Conservation (phyloP, 2,329 filamentous ascomycete genomes). For the Apiospora malaysiana region DNA sequence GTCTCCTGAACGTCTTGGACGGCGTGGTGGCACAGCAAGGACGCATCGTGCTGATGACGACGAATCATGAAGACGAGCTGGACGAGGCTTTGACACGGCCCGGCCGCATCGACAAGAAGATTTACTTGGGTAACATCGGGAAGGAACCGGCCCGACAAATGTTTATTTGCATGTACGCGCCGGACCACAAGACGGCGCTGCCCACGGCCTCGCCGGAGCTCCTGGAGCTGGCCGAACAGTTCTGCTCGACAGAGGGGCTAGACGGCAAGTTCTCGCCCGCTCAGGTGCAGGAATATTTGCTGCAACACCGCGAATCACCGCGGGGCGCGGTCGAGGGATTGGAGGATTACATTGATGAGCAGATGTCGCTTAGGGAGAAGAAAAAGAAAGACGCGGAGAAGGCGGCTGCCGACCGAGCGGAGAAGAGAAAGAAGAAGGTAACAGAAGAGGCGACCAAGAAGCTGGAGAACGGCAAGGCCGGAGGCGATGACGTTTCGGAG, state of each 20-base stretch:
- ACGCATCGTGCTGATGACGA: slow-evolving; percentile 76
- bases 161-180: slow-evolving; percentile 53
- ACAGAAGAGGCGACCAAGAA: not conserved
- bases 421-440: not conserved
- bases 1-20: slow-evolving; percentile 72
- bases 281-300: slow-evolving; percentile 55
- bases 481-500: not conserved
- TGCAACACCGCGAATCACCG: slow-evolving; percentile 39
- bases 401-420: too few species aligned
- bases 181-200: slow-evolving; percentile 34
- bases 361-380: not conserved
- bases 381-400: not conserved
- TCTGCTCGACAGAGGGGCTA: slow-evolving; percentile 57
- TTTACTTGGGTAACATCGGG: slow-evolving; percentile 60
- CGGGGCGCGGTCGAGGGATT: not conserved
- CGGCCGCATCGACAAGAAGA: slow-evolving; percentile 68
- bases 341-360: not conserved
- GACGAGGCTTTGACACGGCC: slow-evolving; percentile 65
- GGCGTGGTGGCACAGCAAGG: slow-evolving; percentile 74
- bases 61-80: slow-evolving; percentile 66
- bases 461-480: not conserved
- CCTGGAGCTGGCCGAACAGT: slow-evolving; percentile 55
- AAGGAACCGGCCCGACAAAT: slow-evolving; percentile 50
- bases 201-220: slow-evolving; percentile 32
- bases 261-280: slow-evolving; percentile 54